Evolutionary conservation across 768 basidiomycete species (phyloP).

Genomic region (Gloeophyllum trabeum): DNA sequence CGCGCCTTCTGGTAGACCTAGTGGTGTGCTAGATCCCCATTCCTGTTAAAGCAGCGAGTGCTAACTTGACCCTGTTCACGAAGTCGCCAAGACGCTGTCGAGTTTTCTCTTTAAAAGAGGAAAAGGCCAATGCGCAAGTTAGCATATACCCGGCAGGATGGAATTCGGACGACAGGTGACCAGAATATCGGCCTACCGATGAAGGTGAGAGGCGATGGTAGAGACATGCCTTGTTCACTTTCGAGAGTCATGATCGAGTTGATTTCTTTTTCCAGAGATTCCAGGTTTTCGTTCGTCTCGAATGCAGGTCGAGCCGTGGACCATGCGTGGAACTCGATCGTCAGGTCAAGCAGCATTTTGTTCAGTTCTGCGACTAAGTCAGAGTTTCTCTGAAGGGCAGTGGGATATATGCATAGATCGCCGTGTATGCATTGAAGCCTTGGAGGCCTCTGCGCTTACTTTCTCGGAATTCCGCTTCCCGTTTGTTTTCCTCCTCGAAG

Average conservation of each 20-base stretch:
- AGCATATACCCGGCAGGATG: background rate
- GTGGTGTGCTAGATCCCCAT: too few species aligned
- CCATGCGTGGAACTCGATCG: slow-evolving; percentile 26
- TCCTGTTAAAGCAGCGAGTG: slow-evolving; percentile 19
- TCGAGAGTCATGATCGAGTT: slow-evolving; percentile 16
- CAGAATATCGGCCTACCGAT: slow-evolving; percentile 16
- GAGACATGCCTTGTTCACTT: slow-evolving; percentile 25
- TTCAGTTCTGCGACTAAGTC: slow-evolving; percentile 25
- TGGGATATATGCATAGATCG: background rate
- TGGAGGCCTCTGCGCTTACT: slow-evolving; percentile 14
- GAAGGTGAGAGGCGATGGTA: slow-evolving; percentile 6
- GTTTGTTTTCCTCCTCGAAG: slow-evolving; percentile 21
- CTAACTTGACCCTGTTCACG: slow-evolving; percentile 21
- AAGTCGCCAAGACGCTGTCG: slow-evolving; percentile 19
- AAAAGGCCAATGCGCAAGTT: slow-evolving; percentile 1
- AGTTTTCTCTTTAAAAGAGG: slow-evolving; percentile 18
- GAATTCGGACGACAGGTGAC: background rate
- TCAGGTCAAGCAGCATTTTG: slow-evolving; percentile 19
- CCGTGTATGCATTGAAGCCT: background rate
- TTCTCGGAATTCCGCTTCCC: slow-evolving; percentile 22
- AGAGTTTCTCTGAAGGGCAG: background rate
- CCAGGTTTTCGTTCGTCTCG: slow-evolving; percentile 18
- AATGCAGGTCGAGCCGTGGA: slow-evolving; percentile 20
- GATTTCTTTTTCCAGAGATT: slow-evolving; percentile 17
- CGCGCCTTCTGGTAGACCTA: too few species aligned